Evolutionary conservation across 805 yeast genomes (phyloP).

Genomic region (Monosporozyma solicola): DNA sequence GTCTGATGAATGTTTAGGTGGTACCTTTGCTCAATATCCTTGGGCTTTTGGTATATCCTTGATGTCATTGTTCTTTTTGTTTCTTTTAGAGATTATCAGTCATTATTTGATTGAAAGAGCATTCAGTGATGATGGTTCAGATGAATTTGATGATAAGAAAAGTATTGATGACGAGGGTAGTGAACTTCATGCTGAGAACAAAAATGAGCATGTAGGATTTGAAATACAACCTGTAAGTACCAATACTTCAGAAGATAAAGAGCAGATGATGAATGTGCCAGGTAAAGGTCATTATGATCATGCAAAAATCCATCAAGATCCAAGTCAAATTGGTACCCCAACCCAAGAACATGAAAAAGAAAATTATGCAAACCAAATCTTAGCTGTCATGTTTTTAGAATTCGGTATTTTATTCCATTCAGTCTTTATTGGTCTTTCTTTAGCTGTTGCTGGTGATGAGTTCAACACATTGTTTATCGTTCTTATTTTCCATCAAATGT

Average conservation of each 20-base stretch:
- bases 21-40: conserved; percentile 44
- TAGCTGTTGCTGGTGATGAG: conserved; percentile 58
- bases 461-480: conserved; percentile 57
- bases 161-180: conserved; percentile 1
- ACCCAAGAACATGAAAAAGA: conserved; percentile 28
- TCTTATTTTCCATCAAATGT: conserved; percentile 63
- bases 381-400: conserved; percentile 51
- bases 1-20: conserved; percentile 49
- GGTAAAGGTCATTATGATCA: conserved; percentile 11
- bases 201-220: background rate
- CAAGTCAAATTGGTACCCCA: conserved; percentile 8
- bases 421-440: conserved; percentile 59
- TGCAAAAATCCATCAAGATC: conserved; percentile 11
- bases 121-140: conserved; percentile 13
- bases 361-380: conserved; percentile 46
- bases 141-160: conserved; percentile 1
- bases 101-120: conserved; percentile 35
- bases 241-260: background rate
- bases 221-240: background rate
- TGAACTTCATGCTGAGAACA: background rate
- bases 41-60: conserved; percentile 51
- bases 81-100: conserved; percentile 42
- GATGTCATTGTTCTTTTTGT: conserved; percentile 38
- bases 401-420: conserved; percentile 72
- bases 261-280: conserved; percentile 4